Conservation (phyloP, 2,329 filamentous ascomycete genomes). For the Pseudopyricularia cyperi region DNA sequence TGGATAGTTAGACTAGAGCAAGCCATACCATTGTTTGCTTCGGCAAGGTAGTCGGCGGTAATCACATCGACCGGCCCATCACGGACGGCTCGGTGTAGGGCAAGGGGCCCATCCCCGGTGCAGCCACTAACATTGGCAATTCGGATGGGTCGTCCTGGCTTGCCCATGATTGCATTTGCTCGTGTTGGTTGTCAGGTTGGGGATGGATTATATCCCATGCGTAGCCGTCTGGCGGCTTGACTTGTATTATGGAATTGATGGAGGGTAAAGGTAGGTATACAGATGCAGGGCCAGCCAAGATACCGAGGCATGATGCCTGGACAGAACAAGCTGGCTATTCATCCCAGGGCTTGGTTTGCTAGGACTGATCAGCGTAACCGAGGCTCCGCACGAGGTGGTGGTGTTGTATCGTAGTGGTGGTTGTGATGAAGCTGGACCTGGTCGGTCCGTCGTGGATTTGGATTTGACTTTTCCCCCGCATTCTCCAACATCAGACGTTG, state of each 20-base stretch:
- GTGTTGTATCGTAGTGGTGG: too few relatives aligned
- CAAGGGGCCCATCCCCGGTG: slow-evolving; percentile 21
- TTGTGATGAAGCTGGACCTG: not conserved
- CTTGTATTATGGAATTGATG: too few relatives aligned
- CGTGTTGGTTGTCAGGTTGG: too few relatives aligned
- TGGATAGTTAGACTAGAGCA: slow-evolving; percentile 15
- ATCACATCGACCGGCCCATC: slow-evolving; percentile 11
- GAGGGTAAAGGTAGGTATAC: too few relatives aligned
- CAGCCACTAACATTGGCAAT: slow-evolving; percentile 23
- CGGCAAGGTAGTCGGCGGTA: slow-evolving; percentile 13
- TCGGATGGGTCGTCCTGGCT: slow-evolving; percentile 15
- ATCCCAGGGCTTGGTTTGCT: not conserved
- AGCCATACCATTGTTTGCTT: slow-evolving; percentile 14
- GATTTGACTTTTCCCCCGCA: too few relatives aligned
- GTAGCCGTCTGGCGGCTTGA: too few relatives aligned
- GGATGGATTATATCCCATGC: too few relatives aligned
- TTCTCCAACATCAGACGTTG: too few relatives aligned
- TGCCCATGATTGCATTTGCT: too few relatives aligned
- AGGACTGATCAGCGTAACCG: not conserved
- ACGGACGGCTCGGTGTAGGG: slow-evolving; percentile 19
- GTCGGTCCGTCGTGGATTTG: not conserved
- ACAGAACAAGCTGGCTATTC: not conserved
- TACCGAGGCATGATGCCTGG: not conserved
- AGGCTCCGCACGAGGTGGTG: not conserved
- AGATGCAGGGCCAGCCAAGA: too few relatives aligned